Percentiles rank a stretch among this genome's conserved stretches.
These are phyloP conservation scores for Pythium plurisporium DNA, from an alignment of 352 stramenopile species.

Conservation along the genomic window DNA sequence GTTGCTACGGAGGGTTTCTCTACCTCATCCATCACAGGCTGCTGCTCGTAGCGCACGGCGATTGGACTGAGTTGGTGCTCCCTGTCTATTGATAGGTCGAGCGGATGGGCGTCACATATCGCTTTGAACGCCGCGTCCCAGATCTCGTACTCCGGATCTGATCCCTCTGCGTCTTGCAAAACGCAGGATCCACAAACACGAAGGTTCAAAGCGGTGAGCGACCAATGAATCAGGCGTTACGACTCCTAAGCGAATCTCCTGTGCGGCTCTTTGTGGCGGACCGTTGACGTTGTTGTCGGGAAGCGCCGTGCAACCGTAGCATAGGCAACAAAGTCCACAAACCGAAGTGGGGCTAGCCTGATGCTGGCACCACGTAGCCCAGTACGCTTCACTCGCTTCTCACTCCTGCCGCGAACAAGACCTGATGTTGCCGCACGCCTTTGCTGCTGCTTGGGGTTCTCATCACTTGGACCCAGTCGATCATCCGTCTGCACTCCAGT, in stretches of 20 bases:
- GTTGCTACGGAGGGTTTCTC: background rate
- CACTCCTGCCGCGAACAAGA: too few relatives aligned
- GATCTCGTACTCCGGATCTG: background rate
- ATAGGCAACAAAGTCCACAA: too few relatives aligned
- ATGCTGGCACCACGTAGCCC: too few relatives aligned
- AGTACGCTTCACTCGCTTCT: too few relatives aligned
- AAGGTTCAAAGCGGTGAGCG: background rate
- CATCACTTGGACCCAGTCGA: too few relatives aligned
- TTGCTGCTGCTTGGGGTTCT: too few relatives aligned
- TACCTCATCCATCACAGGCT: background rate
- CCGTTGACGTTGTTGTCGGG: conserved; percentile 5
- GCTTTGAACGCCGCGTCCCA: background rate
- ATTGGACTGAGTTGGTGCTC: background rate
- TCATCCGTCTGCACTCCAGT: too few relatives aligned
- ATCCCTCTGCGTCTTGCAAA: conserved; percentile 5
- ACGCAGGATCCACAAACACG: conserved; percentile 1
- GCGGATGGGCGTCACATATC: background rate
- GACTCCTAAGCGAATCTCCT: background rate
- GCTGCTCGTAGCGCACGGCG: background rate
- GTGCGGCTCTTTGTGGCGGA: conserved; percentile 2
- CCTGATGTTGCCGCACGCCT: too few relatives aligned
- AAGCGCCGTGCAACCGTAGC: too few relatives aligned
- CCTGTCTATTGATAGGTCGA: background rate
- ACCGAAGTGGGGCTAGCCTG: too few relatives aligned
- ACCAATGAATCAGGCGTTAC: conserved; percentile 1